Evolutionary conservation across 73 alveolate species (phyloP), one percentile per base, ranked within the genome.

Genomic region (Symbiodinium pilosum): DNA sequence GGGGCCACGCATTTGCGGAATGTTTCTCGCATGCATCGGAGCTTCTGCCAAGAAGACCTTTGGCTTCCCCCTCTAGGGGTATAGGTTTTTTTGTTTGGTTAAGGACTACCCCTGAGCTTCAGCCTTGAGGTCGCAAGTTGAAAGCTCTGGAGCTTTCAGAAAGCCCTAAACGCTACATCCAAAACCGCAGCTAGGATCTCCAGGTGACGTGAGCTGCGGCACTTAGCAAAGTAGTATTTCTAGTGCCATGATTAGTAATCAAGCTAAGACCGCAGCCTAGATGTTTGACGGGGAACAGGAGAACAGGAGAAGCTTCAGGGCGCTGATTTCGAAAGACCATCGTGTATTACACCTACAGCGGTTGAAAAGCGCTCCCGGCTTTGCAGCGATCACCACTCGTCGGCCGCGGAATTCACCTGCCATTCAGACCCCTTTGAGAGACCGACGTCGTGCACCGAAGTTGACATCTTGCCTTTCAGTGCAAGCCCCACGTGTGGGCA

Each of bases 351-450:
- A 56, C 73, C 73, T 56, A 16, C 73, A 20, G 73, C 73, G 73
- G 73, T 56, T 20, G 73, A 56, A 16, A 56, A 14, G 32, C 73
- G 73, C 73, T 20, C 73, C 59, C 59, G 59, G 59, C 59, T 47
- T 47, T 47, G 59, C 59, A 47, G 59, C 21, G 81, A 64, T 64
- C 41, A 28, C 81, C 81, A 64, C 81, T 64, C 81, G 81, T 30
- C 26, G 73, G 34, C 81, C 41, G 81, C 59, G 59, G 59, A 47
- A 14, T 47, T 14, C 59, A 47, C 81, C 39, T 26, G 81, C 81
- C 81, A 30, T 64, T 64, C 81, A 64, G 81, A 64, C 81, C 81
- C 75, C 81, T 64, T 64, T 64, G 81, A 64, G 81, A 64, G 30
- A 64, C 41, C 41, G 81, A 26, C 24, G 81, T 64, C 81, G 38